Conservation (phyloP, 352 stramenopile genomes). For the Thalassiosira livingstoniorum region DNA sequence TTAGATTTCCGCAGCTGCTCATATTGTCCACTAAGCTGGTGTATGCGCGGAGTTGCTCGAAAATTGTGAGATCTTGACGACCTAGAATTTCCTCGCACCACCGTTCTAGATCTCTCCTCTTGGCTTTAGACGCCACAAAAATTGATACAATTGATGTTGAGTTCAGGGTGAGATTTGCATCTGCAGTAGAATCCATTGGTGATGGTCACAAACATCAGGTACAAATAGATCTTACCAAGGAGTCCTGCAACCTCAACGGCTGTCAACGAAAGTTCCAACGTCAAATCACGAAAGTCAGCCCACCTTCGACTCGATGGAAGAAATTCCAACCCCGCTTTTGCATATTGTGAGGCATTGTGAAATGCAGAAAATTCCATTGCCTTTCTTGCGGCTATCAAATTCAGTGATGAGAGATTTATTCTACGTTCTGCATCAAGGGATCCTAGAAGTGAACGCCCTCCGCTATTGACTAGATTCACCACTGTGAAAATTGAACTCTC, state of each 20-base stretch:
- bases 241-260: constrained; percentile 8
- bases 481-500: not conserved
- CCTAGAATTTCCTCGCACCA: constrained; percentile 27
- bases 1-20: not conserved
- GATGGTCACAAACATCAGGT: too few relatives aligned
- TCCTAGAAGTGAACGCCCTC: constrained; percentile 10
- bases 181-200: too few relatives aligned
- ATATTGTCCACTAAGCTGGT: not conserved
- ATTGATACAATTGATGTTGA: too few relatives aligned
- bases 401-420: constrained; percentile 12
- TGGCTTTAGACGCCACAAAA: too few relatives aligned
- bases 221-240: constrained; percentile 11
- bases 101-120: constrained; percentile 10
- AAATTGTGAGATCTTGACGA: constrained; percentile 15
- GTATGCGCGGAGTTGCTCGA: constrained; percentile 17
- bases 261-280: constrained; percentile 13
- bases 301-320: constrained; percentile 13
- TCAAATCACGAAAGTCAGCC: constrained; percentile 15
- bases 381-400: constrained; percentile 10
- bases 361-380: constrained; percentile 18
- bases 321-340: constrained; percentile 13
- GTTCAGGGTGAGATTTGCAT: too few relatives aligned
- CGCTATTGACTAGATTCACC: constrained; percentile 15
- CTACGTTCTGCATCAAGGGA: constrained; percentile 1
- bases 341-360: constrained; percentile 3